Conservation (phyloP, 2,329 filamentous ascomycete genomes). For the Dactylellina haptotyla region DNA sequence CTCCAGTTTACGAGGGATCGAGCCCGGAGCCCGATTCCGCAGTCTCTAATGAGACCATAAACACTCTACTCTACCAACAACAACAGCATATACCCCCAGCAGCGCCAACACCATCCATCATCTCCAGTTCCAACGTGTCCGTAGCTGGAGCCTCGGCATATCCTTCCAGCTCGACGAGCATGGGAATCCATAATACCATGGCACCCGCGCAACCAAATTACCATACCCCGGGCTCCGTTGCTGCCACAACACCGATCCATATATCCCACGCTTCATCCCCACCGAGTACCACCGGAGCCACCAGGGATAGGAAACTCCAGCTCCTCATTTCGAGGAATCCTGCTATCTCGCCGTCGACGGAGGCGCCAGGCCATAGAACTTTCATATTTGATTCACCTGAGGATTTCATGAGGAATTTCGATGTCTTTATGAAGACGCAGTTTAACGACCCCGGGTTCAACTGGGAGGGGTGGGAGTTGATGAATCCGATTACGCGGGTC, state of each 20-base stretch:
- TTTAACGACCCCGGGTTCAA: slow-evolving; percentile 35
- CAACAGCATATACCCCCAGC: background rate
- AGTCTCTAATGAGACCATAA: slow-evolving; percentile 19
- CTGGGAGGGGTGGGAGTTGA: slow-evolving; percentile 43
- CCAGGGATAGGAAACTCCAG: slow-evolving; percentile 22
- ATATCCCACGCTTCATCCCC: slow-evolving; percentile 33
- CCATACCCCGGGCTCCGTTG: slow-evolving; percentile 8
- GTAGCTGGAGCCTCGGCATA: slow-evolving; percentile 14
- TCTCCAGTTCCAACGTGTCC: slow-evolving; percentile 26
- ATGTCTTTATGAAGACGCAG: slow-evolving; percentile 25
- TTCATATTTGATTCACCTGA: slow-evolving; percentile 37
- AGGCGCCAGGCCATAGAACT: slow-evolving; percentile 19
- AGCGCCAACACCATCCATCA: slow-evolving; percentile 8
- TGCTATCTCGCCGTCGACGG: slow-evolving; percentile 18
- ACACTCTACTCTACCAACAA: slow-evolving; percentile 4
- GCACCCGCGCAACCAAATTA: slow-evolving; percentile 4
- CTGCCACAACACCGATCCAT: slow-evolving; percentile 4
- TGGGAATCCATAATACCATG: slow-evolving; percentile 37
- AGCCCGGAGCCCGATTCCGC: slow-evolving; percentile 27
- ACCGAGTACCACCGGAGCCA: slow-evolving; percentile 7
- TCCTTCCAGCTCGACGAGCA: slow-evolving; percentile 43
- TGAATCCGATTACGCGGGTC: slow-evolving; percentile 29
- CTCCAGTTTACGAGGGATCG: slow-evolving; percentile 32
- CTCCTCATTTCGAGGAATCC: slow-evolving; percentile 42
- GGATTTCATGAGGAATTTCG: slow-evolving; percentile 34